Percentiles rank a stretch among this genome's conserved stretches.
Conservation (phyloP, 2,329 filamentous ascomycete genomes). For the Beauveria asiatica region DNA sequence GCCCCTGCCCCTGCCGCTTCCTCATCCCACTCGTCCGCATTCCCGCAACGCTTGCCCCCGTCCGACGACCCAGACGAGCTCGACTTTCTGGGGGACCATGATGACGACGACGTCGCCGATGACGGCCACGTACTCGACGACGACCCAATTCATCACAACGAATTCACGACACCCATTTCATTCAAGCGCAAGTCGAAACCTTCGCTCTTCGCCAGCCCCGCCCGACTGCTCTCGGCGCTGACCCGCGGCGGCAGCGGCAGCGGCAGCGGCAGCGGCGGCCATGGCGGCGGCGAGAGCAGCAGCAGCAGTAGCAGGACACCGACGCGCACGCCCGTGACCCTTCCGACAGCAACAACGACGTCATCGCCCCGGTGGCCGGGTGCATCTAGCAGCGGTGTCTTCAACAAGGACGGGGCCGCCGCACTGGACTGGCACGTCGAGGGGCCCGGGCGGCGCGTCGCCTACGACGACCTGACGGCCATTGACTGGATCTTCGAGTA, state of each 20-base stretch:
- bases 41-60: conserved; percentile 15
- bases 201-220: conserved; percentile 36
- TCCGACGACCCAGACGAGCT: conserved; percentile 39
- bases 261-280: too few species aligned
- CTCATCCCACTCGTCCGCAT: conserved; percentile 22
- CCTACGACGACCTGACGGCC: conserved; percentile 91
- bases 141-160: conserved; percentile 43
- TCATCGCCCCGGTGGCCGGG: not conserved
- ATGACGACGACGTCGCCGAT: conserved; percentile 28
- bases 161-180: conserved; percentile 46
- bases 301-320: conserved; percentile 16
- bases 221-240: conserved; percentile 41
- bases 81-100: conserved; percentile 31
- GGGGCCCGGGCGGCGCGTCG: conserved; percentile 79
- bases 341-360: not conserved
- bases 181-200: conserved; percentile 63
- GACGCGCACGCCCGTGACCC: conserved; percentile 9
- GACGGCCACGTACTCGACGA: conserved; percentile 37
- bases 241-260: conserved; percentile 26
- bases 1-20: conserved; percentile 31
- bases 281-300: not conserved
- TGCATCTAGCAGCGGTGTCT: not conserved
- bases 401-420: conserved; percentile 27
- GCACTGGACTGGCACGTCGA: conserved; percentile 80
- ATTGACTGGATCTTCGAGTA: conserved; percentile 99